These are phyloP conservation scores for Lodderomyces parapsilosis DNA, from an alignment of 1,139 yeast genomes.

Conservation along the genomic window DNA sequence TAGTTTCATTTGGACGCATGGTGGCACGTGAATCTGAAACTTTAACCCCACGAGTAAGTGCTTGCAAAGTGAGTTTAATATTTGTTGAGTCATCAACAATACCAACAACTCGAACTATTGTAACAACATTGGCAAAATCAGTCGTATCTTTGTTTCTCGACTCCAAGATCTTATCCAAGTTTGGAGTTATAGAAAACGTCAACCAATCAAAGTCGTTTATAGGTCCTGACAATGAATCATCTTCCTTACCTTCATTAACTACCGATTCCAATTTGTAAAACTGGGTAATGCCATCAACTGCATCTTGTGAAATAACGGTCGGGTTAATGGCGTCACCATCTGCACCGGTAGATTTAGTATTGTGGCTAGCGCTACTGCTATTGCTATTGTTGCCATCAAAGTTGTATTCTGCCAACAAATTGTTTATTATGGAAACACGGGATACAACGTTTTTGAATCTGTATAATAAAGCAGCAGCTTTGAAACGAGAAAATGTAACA, in stretches of 20 bases:
- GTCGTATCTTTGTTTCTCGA: constrained; percentile 18
- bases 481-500: constrained; percentile 48
- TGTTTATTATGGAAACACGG: constrained; percentile 29
- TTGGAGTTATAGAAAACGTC: constrained; percentile 41
- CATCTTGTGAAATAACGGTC: constrained; percentile 31
- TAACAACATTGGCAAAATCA: constrained; percentile 18
- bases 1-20: constrained; percentile 26
- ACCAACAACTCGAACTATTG: constrained; percentile 51
- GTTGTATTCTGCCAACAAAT: constrained; percentile 35
- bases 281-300: constrained; percentile 34
- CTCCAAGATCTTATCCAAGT: constrained; percentile 34
- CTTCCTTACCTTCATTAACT: constrained; percentile 10
- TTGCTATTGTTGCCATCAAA: constrained; percentile 23
- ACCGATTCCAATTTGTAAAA: constrained; percentile 25
- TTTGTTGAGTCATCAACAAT: constrained; percentile 45
- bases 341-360: constrained; percentile 13
- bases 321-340: constrained; percentile 16
- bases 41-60: constrained; percentile 46
- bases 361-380: constrained; percentile 12
- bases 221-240: constrained; percentile 10
- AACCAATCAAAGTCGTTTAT: constrained; percentile 35
- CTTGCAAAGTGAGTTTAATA: constrained; percentile 52
- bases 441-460: constrained; percentile 33
- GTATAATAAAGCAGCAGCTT: constrained; percentile 48
- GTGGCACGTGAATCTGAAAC: constrained; percentile 10